phyloP scores from a whole-genome alignment of 495 filamentous ascomycete species.

The Lineolata rhizophorae region DNA sequence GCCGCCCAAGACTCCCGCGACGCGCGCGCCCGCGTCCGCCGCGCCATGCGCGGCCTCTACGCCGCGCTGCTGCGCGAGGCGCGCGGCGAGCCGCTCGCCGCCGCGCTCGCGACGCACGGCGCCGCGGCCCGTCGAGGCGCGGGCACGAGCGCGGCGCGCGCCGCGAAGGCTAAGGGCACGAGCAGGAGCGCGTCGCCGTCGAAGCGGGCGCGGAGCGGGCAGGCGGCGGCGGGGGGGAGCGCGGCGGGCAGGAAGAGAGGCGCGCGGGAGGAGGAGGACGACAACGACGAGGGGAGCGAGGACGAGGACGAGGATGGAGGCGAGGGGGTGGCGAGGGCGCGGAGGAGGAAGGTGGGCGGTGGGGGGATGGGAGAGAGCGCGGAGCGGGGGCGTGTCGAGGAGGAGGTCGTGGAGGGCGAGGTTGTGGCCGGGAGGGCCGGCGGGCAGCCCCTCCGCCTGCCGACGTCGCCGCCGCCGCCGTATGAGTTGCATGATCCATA shows the following conservation, averaged over 20 bases:
- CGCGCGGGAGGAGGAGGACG: neutral
- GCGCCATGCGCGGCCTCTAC: slow-evolving; percentile 8
- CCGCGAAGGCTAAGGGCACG: neutral
- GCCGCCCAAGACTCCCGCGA: slow-evolving; percentile 1
- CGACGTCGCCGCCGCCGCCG: slow-evolving; percentile 4
- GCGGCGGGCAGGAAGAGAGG: neutral
- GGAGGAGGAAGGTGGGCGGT: too few species aligned
- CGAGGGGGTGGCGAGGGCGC: too few species aligned
- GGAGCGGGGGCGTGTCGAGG: too few species aligned
- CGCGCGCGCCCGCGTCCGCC: slow-evolving; percentile 3
- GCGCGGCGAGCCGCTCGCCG: slow-evolving; percentile 6
- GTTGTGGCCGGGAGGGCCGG: slow-evolving; percentile 1
- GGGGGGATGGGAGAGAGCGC: too few species aligned
- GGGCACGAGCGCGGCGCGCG: neutral
- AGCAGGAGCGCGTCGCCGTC: neutral
- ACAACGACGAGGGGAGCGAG: too few species aligned
- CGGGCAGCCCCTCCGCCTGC: neutral
- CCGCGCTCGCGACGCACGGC: too few species aligned
- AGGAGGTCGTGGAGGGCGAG: too few species aligned
- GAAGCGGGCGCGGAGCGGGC: neutral
- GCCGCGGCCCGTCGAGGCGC: neutral
- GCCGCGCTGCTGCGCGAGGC: slow-evolving; percentile 8
- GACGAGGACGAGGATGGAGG: too few species aligned
- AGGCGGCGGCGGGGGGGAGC: neutral
- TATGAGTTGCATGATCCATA: slow-evolving; percentile 6